Evolutionary conservation across 2,329 filamentous ascomycete genomes (phyloP).

Genomic region (Plenodomus lindquistii): DNA sequence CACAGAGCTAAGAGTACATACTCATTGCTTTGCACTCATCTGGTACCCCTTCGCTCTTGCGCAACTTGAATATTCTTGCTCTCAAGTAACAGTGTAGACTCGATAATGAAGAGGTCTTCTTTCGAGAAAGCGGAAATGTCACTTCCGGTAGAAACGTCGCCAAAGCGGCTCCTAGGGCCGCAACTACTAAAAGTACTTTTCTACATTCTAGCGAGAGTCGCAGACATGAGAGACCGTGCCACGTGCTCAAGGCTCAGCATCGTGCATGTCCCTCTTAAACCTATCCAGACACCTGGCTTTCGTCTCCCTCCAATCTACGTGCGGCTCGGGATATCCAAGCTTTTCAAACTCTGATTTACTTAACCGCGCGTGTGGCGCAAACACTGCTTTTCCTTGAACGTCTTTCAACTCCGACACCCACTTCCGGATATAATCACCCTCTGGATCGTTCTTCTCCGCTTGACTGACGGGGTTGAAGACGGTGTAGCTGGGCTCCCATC

Average conservation of each 20-base stretch:
- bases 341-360: conserved; percentile 54
- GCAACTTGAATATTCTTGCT: no score
- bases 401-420: conserved; percentile 46
- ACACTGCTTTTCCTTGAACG: conserved; percentile 53
- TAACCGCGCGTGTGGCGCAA: conserved; percentile 52
- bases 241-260: conserved; percentile 21
- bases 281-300: conserved; percentile 48
- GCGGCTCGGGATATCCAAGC: conserved; percentile 51
- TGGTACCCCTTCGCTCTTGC: no score
- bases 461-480: conserved; percentile 51
- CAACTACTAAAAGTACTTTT: no score
- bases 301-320: conserved; percentile 51
- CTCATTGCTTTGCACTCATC: no score
- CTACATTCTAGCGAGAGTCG: no score
- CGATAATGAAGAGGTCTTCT: no score
- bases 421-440: conserved; percentile 45
- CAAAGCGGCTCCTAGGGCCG: no score
- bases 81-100: no score
- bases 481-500: conserved; percentile 57
- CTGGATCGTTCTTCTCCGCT: conserved; percentile 44
- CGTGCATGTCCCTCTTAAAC: conserved; percentile 51
- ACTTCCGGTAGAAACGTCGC: no score
- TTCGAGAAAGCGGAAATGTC: no score
- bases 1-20: no score
- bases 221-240: no score